Conservation (phyloP, 805 yeast species). For the Wickerhamomyces subpelliculosus region DNA sequence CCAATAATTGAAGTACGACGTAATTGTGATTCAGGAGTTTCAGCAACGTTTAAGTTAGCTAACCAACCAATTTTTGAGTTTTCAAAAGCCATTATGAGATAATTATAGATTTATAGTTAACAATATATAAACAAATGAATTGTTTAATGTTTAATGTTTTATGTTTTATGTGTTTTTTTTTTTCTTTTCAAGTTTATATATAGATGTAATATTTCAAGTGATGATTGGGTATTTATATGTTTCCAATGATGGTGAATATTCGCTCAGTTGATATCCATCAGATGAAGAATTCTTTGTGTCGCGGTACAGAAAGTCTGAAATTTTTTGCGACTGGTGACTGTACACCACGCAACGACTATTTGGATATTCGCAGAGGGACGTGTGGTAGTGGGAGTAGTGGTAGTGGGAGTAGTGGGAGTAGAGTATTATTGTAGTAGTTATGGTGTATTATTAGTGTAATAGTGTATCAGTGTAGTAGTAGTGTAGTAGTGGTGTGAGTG, state of each 20-base stretch:
- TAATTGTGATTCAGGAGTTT: slow-evolving; percentile 21
- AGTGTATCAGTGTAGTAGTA: neutral
- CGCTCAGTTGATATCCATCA: too few relatives aligned
- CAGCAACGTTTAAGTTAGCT: slow-evolving; percentile 19
- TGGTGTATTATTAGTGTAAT: neutral
- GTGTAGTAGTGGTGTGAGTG: neutral
- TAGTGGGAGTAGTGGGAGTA: neutral
- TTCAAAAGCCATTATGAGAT: slow-evolving; percentile 9
- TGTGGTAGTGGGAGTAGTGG: neutral
- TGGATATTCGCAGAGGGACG: neutral
- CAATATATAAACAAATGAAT: neutral
- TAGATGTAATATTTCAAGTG: too few relatives aligned
- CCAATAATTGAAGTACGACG: slow-evolving; percentile 96
- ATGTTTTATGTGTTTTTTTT: too few relatives aligned
- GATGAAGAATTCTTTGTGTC: neutral
- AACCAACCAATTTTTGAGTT: slow-evolving; percentile 24
- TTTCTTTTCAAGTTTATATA: too few relatives aligned
- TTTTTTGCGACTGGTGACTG: slow-evolving; percentile 1
- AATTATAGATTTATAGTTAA: neutral
- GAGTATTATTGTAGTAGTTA: too few relatives aligned
- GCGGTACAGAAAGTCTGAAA: neutral
- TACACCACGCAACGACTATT: slow-evolving; percentile 1
- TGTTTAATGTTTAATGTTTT: too few relatives aligned
- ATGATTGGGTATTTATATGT: too few relatives aligned
- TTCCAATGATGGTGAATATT: too few relatives aligned